These are phyloP conservation scores for Anethum foeniculum DNA, from an alignment of 140 eudicot species.

Conservation along the genomic window DNA sequence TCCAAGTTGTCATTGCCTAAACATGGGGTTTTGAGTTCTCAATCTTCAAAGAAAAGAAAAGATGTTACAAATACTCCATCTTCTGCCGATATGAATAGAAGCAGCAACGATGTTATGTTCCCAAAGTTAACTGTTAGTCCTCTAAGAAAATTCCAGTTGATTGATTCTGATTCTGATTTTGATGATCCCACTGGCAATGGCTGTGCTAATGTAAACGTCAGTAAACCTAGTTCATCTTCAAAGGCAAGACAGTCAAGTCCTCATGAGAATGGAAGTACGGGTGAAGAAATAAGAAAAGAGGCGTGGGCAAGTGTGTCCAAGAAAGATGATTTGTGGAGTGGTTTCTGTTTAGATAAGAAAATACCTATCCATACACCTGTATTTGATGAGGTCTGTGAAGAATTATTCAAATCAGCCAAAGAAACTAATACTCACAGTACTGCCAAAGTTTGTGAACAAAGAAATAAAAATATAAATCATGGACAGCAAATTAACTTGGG, in stretches of 20 bases:
- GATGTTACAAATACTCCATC: slow-evolving; percentile 25
- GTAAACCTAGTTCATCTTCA: slow-evolving; percentile 16
- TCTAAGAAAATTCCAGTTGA: slow-evolving; percentile 74
- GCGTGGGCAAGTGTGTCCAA: slow-evolving; percentile 20
- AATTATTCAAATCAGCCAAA: slow-evolving; percentile 47
- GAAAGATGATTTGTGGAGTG: slow-evolving; percentile 63
- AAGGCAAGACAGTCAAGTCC: slow-evolving; percentile 15
- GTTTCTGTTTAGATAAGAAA: slow-evolving; percentile 37
- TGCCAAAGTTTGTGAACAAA: neutral
- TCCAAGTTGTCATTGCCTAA: slow-evolving; percentile 58
- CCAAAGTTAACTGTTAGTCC: slow-evolving; percentile 63
- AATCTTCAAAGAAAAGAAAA: slow-evolving; percentile 38
- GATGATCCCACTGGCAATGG: slow-evolving; percentile 35
- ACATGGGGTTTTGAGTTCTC: slow-evolving; percentile 40
- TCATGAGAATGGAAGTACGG: neutral
- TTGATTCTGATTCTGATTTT: slow-evolving; percentile 74
- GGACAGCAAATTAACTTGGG: slow-evolving; percentile 22
- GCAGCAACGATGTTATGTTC: slow-evolving; percentile 26
- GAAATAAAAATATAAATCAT: slow-evolving; percentile 15
- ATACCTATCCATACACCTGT: slow-evolving; percentile 66
- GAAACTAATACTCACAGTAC: slow-evolving; percentile 11
- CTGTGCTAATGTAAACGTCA: slow-evolving; percentile 13
- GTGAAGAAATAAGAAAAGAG: slow-evolving; percentile 14
- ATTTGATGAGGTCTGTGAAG: slow-evolving; percentile 62
- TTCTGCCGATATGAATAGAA: slow-evolving; percentile 27